phyloP scores from a whole-genome alignment of 192 early-diverging fungal species.

The Backusella luteola region DNA sequence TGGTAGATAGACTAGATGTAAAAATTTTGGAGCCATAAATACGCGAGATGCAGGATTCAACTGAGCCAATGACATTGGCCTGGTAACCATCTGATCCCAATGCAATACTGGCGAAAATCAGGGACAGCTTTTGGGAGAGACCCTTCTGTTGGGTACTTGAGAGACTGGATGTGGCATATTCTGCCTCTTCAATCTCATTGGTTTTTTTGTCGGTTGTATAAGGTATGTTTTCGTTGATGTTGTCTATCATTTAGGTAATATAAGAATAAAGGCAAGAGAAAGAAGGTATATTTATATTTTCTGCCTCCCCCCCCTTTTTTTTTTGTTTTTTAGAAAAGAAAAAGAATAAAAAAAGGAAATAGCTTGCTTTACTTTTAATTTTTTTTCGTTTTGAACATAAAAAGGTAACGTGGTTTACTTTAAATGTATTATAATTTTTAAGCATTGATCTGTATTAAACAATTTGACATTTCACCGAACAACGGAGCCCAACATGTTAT shows the following conservation, averaged over 20 bases:
- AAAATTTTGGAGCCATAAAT: conserved; percentile 38
- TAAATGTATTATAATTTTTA: background rate
- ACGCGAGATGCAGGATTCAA: conserved; percentile 39
- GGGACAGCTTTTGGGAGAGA: conserved; percentile 17
- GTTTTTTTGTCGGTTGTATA: background rate
- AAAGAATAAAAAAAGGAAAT: too few species aligned
- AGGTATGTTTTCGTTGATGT: background rate
- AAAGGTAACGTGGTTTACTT: background rate
- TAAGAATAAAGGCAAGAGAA: background rate
- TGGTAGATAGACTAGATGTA: conserved; percentile 34
- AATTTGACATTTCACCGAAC: background rate
- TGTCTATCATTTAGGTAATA: background rate
- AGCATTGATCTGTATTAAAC: background rate
- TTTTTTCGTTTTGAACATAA: background rate
- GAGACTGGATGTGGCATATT: background rate
- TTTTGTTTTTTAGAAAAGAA: background rate
- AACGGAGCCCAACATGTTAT: background rate
- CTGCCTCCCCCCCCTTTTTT: background rate
- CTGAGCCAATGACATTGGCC: conserved; percentile 42
- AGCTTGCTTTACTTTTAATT: background rate
- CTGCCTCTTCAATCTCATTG: background rate
- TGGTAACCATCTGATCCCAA: conserved; percentile 50
- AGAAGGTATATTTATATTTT: background rate
- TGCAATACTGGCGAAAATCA: conserved; percentile 36
- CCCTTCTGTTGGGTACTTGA: background rate